Percentiles rank a stretch among this genome's conserved stretches.
These are phyloP conservation scores for Wickerhamomyces sp. DNA, from an alignment of 1,139 yeast species.

Conservation along the genomic window DNA sequence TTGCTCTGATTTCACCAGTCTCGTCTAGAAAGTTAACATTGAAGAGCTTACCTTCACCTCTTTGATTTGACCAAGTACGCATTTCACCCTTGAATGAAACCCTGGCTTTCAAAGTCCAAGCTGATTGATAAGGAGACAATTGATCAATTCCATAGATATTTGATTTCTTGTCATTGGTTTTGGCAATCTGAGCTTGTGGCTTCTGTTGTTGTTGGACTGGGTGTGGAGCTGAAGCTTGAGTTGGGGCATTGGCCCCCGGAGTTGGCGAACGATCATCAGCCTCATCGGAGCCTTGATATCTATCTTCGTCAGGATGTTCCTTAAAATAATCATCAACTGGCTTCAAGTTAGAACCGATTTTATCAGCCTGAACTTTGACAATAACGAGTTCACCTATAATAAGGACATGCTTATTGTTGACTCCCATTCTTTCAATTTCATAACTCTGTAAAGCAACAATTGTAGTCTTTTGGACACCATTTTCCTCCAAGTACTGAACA, in stretches of 20 bases:
- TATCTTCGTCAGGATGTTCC: conserved; percentile 51
- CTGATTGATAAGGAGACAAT: conserved; percentile 84
- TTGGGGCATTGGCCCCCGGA: conserved; percentile 16
- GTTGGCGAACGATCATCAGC: conserved; percentile 21
- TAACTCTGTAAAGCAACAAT: conserved; percentile 24
- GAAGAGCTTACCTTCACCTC: conserved; percentile 89
- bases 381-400: conserved; percentile 51
- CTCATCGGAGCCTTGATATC: conserved; percentile 24
- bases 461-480: conserved; percentile 40
- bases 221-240: conserved; percentile 1
- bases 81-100: conserved; percentile 85
- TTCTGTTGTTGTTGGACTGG: conserved; percentile 9
- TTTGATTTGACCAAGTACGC: conserved; percentile 80
- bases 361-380: conserved; percentile 37
- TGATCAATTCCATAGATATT: conserved; percentile 74
- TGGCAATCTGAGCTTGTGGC: conserved; percentile 10
- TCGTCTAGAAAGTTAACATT: conserved; percentile 88
- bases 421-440: conserved; percentile 40
- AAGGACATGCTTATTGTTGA: conserved; percentile 49
- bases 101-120: conserved; percentile 92
- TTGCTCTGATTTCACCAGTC: conserved; percentile 93
- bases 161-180: conserved; percentile 25
- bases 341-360: conserved; percentile 36
- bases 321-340: conserved; percentile 50
- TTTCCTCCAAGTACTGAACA: conserved; percentile 44